Percentiles rank a stretch among this genome's conserved stretches.
Evolutionary conservation across 257 asterid genomes (phyloP).

Genomic region (Fraxinus americana): DNA sequence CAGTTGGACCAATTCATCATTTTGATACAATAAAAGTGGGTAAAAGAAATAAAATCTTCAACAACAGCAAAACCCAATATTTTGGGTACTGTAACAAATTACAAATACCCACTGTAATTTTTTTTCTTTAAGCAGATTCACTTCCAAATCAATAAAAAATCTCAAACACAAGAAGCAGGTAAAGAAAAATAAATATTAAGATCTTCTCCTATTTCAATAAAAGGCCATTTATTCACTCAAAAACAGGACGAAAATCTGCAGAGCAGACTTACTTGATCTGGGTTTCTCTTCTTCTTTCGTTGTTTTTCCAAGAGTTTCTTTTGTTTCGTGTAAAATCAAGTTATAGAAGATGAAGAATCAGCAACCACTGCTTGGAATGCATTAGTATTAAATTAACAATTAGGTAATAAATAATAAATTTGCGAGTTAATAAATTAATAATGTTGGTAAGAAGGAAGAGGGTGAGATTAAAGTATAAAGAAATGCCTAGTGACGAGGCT

Average conservation of each 20-base stretch:
- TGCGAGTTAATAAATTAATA: constrained; percentile 16
- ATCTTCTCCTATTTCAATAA: background rate
- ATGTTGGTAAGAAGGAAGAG: background rate
- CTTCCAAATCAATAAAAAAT: constrained; percentile 34
- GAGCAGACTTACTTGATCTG: constrained; percentile 54
- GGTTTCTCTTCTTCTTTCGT: constrained; percentile 27
- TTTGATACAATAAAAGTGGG: background rate
- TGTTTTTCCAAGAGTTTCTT: constrained; percentile 20
- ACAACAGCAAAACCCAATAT: background rate
- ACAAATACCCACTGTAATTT: background rate
- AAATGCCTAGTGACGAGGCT: background rate
- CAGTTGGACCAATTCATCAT: background rate
- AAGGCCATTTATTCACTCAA: constrained; percentile 3
- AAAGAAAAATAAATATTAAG: background rate
- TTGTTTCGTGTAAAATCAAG: constrained; percentile 32
- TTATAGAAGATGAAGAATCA: constrained; percentile 25
- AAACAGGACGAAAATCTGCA: constrained; percentile 11
- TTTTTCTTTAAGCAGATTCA: constrained; percentile 15
- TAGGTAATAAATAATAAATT: constrained; percentile 21
- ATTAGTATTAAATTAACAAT: constrained; percentile 21
- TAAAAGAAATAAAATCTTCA: background rate
- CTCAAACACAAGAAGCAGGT: constrained; percentile 25
- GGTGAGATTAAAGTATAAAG: background rate
- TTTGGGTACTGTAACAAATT: background rate
- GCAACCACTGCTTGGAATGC: constrained; percentile 25